Evolutionary conservation across 805 yeast genomes (phyloP).

Genomic region (Torulaspora maleeae): DNA sequence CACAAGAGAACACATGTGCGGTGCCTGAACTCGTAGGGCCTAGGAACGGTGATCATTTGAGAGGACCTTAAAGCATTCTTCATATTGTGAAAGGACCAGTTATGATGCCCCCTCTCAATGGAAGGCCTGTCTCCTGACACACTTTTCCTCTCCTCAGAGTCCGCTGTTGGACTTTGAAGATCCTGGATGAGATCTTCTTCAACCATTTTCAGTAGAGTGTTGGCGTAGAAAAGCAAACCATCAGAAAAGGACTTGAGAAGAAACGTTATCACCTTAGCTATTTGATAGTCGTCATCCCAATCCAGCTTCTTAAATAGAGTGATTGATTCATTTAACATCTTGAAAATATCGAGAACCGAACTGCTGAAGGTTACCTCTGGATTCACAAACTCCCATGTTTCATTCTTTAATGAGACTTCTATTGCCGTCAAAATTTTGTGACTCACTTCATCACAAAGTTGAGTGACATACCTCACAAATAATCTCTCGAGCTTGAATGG

Average conservation of each 20-base stretch:
- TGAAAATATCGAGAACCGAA: constrained; percentile 65
- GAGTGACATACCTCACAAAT: constrained; percentile 45
- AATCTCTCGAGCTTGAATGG: constrained; percentile 52
- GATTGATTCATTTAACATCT: constrained; percentile 54
- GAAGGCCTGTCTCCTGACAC: constrained; percentile 33
- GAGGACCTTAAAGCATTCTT: constrained; percentile 45
- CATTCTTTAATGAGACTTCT: constrained; percentile 52
- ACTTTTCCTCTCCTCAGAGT: constrained; percentile 16
- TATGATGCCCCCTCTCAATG: constrained; percentile 32
- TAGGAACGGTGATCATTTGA: constrained; percentile 38
- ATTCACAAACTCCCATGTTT: constrained; percentile 52
- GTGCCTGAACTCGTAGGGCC: constrained; percentile 54
- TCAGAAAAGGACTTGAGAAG: constrained; percentile 61
- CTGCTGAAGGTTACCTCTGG: constrained; percentile 45
- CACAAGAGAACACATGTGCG: constrained; percentile 74
- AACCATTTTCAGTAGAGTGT: constrained; percentile 35
- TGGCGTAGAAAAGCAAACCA: constrained; percentile 51
- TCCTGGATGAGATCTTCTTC: constrained; percentile 38
- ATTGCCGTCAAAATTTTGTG: constrained; percentile 46
- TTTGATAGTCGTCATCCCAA: constrained; percentile 64
- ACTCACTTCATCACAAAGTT: constrained; percentile 43
- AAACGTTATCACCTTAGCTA: constrained; percentile 56
- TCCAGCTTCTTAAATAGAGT: constrained; percentile 52
- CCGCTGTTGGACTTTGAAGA: constrained; percentile 3
- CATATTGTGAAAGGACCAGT: constrained; percentile 49